Evolutionary conservation across 176 grass and related monocot genomes (phyloP).

Genomic region (Alopecurus myosuroides): DNA sequence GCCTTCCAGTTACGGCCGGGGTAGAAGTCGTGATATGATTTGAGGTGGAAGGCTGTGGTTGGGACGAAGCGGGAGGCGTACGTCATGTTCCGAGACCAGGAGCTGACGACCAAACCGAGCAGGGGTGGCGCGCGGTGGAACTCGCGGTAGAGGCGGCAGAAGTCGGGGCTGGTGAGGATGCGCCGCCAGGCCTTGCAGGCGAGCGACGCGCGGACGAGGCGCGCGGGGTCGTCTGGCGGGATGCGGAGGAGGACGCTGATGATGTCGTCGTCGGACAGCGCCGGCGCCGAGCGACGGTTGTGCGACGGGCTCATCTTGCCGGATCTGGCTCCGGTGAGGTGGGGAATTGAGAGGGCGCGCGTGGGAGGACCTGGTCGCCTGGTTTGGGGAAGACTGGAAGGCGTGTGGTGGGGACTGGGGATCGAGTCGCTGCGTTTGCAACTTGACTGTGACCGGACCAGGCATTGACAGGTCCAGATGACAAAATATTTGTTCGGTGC

Average conservation of each 20-base stretch:
- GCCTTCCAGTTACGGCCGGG: neutral
- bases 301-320: neutral
- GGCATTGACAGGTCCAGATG: too few relatives aligned
- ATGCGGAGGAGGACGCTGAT: neutral
- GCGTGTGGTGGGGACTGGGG: too few relatives aligned
- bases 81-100: accelerated
- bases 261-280: neutral
- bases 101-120: neutral
- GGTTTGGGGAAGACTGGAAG: too few relatives aligned
- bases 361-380: too few relatives aligned
- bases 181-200: neutral
- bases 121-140: neutral
- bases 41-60: neutral
- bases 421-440: too few relatives aligned
- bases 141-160: neutral
- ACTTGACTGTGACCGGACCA: too few relatives aligned
- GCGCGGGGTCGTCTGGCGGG: neutral
- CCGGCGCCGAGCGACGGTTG: neutral
- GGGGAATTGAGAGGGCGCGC: too few relatives aligned
- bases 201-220: neutral
- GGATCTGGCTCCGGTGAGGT: neutral
- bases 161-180: neutral
- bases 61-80: neutral
- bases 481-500: too few relatives aligned
- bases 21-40: neutral